Conservation (phyloP, 2,329 filamentous ascomycete genomes). For the Curvularia lunata region DNA sequence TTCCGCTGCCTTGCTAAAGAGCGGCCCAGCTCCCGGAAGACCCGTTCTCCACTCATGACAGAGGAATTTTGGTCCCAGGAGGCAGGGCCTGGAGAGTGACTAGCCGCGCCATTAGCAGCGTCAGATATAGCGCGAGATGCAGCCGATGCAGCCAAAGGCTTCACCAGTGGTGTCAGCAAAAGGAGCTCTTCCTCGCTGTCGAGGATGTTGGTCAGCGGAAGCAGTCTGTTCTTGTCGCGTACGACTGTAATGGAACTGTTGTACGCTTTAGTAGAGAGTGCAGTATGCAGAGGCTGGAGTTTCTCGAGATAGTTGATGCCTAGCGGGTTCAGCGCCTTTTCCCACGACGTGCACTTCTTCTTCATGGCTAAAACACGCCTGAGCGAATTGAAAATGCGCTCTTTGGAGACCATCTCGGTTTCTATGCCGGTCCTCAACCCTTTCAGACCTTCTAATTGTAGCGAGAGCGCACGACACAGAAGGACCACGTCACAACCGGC, state of each 20-base stretch:
- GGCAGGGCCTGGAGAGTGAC: conserved; percentile 61
- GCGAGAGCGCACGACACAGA: conserved; percentile 83
- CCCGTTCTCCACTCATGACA: conserved; percentile 89
- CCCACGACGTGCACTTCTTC: conserved; percentile 84
- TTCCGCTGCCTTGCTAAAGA: conserved; percentile 85
- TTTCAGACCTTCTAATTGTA: conserved; percentile 89
- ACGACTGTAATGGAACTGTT: conserved; percentile 93
- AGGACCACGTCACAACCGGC: conserved; percentile 93
- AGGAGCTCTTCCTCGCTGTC: conserved; percentile 88
- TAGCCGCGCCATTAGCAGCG: conserved; percentile 59
- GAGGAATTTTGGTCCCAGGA: conserved; percentile 64
- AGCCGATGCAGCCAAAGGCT: conserved; percentile 87
- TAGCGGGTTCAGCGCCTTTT: conserved; percentile 85
- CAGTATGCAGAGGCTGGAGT: conserved; percentile 81
- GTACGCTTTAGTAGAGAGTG: conserved; percentile 83
- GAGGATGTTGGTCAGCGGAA: conserved; percentile 82
- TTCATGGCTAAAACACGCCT: conserved; percentile 82
- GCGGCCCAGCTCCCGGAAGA: conserved; percentile 87
- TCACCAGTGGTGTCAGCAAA: conserved; percentile 85
- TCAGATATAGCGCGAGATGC: conserved; percentile 75
- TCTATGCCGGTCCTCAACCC: conserved; percentile 88
- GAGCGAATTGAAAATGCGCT: conserved; percentile 80
- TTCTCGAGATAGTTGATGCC: conserved; percentile 78
- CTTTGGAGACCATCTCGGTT: conserved; percentile 83
- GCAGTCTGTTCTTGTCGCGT: conserved; percentile 81